A percentile compares a stretch with the other conserved stretches of the same genome.
phyloP scores from a whole-genome alignment of 2,329 filamentous ascomycete species.

The Xylariaceae sp. region DNA sequence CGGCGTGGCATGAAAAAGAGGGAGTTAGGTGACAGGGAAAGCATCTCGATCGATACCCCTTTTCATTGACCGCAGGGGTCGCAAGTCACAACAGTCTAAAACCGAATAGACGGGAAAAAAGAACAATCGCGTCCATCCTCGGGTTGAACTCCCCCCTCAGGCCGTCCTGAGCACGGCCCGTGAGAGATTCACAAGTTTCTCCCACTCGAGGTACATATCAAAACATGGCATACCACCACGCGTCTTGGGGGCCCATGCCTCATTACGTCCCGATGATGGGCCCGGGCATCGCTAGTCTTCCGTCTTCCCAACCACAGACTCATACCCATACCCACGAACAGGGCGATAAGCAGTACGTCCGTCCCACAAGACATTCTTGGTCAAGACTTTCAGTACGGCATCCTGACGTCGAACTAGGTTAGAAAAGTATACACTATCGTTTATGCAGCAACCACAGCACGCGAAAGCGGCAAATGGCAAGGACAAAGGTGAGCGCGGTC shows the following conservation, averaged over 20 bases:
- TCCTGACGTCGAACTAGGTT: conserved; percentile 16
- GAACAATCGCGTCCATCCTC: no score
- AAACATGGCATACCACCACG: conserved; percentile 26
- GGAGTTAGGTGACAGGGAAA: no score
- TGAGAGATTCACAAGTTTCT: no score
- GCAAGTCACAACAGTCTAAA: no score
- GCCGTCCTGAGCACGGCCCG: no score
- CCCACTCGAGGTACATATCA: no score
- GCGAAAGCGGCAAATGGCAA: conserved; percentile 30
- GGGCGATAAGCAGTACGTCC: conserved; percentile 22
- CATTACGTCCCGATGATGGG: conserved; percentile 27
- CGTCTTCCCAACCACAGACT: conserved; percentile 20
- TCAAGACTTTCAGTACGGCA: background rate
- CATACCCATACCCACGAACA: conserved; percentile 19
- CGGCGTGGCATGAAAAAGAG: conserved; percentile 1
- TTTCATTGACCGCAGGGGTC: no score
- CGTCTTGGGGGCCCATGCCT: conserved; percentile 23
- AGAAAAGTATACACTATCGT: conserved; percentile 26
- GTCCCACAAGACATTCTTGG: background rate
- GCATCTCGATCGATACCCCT: no score
- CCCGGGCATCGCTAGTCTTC: conserved; percentile 22
- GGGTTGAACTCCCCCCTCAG: no score
- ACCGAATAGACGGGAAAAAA: no score
- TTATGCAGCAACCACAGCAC: conserved; percentile 27
- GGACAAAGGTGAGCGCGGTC: conserved; percentile 25